Base-by-base conservation (phyloP, 805 yeast genomes). In the Debaryomyces tyrocola region DNA sequence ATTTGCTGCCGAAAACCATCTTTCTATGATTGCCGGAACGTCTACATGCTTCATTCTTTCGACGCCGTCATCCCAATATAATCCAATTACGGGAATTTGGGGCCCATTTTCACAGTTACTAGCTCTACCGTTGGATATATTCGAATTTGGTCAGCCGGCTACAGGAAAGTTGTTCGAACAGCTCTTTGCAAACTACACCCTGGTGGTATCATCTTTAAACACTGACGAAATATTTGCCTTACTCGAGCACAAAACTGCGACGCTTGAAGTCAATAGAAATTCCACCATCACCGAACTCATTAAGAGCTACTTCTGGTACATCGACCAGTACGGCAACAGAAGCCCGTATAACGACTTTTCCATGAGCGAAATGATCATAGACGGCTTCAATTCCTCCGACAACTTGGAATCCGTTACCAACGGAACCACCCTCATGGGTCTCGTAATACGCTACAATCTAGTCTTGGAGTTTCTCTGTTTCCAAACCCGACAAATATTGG, bases 1-100 rank as follows among this genome's bases (percentile, higher is more conserved):
- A 6, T 28, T 14, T 14, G 8, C 14, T 9, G 12, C 8, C 10
- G 21, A 29, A 28, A 21, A 18, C 15, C 41, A 44, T 11, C 51
- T 81, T 20, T 66, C 78, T 1, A 70, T 80, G 75, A 77, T 80
- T 5, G 87, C 85, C 1, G 86, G 86, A 0, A 82, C 86, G 0
- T 79, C 84, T 6, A 80, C 85, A 0, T 82, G 87, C 50, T 80
- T 69, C 49, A 50, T 80, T 11, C 53, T 66, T 10, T 49, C 56
- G 17, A 66, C 69, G 0, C 62, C 66, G 20, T 51, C 47, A 0
- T 24, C 47, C 0, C 39, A 34, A 1, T 33, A 12, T 2, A 15
- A 20, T 7, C 48, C 55, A 2, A 52, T 69, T 1, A 64, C 70
- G 0, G 85, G 85, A 0, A 62, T 80, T 4, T 82, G 87, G 87